Conservation (phyloP, 805 yeast genomes). For the Candida arabinofermentans region DNA sequence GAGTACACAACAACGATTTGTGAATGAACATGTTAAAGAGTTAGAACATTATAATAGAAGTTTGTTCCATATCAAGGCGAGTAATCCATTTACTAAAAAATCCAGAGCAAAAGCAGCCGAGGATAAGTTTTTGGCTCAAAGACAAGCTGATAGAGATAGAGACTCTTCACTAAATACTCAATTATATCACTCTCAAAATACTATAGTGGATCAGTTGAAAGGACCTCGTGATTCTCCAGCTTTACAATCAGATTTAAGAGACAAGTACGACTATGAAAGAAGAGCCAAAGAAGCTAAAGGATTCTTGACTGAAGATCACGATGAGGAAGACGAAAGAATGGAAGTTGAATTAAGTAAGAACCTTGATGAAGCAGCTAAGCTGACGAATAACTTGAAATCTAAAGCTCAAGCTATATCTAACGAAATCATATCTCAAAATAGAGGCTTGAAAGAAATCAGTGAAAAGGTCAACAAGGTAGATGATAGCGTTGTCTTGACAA, state of each 20-base stretch:
- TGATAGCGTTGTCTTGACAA: conserved; percentile 51
- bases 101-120: conserved; percentile 73
- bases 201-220: conserved; percentile 44
- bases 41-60: conserved; percentile 76
- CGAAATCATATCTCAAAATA: conserved; percentile 78
- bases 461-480: conserved; percentile 84
- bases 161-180: conserved; percentile 24
- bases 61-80: conserved; percentile 72
- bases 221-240: conserved; percentile 21
- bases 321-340: conserved; percentile 88
- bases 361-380: conserved; percentile 68
- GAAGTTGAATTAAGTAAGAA: conserved; percentile 84
- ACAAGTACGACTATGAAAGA: conserved; percentile 49
- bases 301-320: conserved; percentile 77
- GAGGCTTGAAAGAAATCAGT: conserved; percentile 68
- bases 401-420: conserved; percentile 69
- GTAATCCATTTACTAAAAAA: conserved; percentile 86
- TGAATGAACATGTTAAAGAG: conserved; percentile 78
- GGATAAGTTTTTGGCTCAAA: conserved; percentile 54
- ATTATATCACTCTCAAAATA: conserved; percentile 25
- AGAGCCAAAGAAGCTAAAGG: conserved; percentile 55
- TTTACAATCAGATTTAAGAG: conserved; percentile 27
- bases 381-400: conserved; percentile 65
- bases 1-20: conserved; percentile 75
- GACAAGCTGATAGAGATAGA: conserved; percentile 28